These are phyloP conservation scores for Acanthamoeba royreba DNA, from an alignment of 208 protist species.

Conservation along the genomic window DNA sequence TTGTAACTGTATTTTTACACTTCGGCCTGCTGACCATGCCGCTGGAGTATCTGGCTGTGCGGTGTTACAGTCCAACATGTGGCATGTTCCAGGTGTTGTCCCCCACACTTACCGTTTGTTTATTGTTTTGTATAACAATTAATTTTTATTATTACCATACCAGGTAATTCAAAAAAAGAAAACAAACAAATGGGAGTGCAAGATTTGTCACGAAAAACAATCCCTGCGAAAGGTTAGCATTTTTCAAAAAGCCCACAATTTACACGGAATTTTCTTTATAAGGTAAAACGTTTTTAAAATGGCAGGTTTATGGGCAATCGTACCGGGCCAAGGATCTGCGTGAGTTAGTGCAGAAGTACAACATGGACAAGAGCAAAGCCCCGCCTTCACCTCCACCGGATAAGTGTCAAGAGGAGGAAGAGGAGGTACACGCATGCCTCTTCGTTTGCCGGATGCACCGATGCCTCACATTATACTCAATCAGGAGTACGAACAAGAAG, in stretches of 20 bases:
- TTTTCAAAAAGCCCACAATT: background rate
- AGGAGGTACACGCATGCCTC: background rate
- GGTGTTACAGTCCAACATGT: no score
- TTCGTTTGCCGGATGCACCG: no score
- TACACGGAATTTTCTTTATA: background rate
- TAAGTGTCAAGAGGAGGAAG: no score
- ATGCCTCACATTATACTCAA: no score
- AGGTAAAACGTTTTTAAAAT: background rate
- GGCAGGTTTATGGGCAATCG: background rate
- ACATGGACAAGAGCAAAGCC: constrained; percentile 25
- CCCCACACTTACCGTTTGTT: no score
- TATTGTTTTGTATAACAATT: no score
- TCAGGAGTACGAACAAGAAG: background rate
- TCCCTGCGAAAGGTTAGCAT: constrained; percentile 2
- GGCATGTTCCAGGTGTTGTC: no score
- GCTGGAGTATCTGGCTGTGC: no score
- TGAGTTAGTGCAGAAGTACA: constrained; percentile 25
- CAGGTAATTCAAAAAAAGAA: constrained; percentile 22
- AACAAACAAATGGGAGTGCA: constrained; percentile 20
- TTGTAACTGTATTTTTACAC: no score
- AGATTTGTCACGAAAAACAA: constrained; percentile 41
- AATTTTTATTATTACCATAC: no score
- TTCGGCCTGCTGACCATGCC: no score
- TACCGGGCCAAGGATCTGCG: constrained; percentile 33
- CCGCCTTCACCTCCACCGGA: background rate